A percentile compares a stretch with the other conserved stretches of the same genome.
Evolutionary conservation across 2,329 filamentous ascomycete genomes (phyloP).

Genomic region (Fusarium begoniae): DNA sequence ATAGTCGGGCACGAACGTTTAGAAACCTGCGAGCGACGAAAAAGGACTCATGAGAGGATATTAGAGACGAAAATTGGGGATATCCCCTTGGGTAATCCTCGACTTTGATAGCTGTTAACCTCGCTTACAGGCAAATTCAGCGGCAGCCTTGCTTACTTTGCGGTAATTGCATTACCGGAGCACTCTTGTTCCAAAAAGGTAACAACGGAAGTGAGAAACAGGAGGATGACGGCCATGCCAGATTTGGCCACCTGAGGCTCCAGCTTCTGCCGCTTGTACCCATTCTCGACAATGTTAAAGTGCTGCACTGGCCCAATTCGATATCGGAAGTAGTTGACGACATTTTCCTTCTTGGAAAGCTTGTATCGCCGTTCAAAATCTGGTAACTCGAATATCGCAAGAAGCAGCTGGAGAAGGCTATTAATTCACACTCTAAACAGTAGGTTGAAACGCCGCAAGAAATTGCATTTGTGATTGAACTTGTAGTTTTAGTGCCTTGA

Average conservation of each 20-base stretch:
- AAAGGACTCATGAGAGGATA: not conserved
- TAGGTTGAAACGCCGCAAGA: not conserved
- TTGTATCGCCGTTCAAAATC: fast-evolving
- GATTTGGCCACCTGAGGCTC: not conserved
- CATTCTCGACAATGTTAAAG: not conserved
- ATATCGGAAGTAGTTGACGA: not conserved
- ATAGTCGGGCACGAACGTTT: fast-evolving
- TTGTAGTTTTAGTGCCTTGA: not conserved
- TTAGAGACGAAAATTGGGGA: not conserved
- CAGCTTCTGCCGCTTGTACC: not conserved
- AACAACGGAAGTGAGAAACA: not conserved
- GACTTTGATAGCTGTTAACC: not conserved
- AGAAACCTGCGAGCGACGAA: not conserved
- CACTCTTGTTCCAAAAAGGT: not conserved
- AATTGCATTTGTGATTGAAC: not conserved
- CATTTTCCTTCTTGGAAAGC: not conserved
- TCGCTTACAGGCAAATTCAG: not conserved
- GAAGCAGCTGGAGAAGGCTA: fast-evolving
- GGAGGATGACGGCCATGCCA: not conserved
- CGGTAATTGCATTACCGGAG: not conserved
- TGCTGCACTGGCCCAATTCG: not conserved
- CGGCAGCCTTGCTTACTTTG: not conserved
- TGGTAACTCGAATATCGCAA: fast-evolving
- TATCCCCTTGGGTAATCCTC: not conserved
- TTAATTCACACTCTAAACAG: fast-evolving